Evolutionary conservation across 2,329 filamentous ascomycete species (phyloP), one percentile per base, ranked within the genome.

Genomic region (Claviceps spartinae): DNA sequence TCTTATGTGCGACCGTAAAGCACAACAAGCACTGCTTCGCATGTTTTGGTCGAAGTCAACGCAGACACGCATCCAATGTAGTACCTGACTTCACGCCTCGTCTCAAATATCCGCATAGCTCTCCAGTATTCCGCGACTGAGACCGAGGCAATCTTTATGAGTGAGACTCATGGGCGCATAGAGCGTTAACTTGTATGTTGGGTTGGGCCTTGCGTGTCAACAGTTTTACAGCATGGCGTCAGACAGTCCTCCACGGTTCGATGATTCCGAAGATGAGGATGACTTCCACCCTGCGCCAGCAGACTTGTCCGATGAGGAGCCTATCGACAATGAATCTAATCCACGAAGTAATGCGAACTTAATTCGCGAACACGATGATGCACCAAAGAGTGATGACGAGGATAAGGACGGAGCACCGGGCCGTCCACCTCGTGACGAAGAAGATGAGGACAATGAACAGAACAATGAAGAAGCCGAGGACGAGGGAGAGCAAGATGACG

Each of bases 241-340:
- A 42, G 72, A 69, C 61, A 69, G 74, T 52, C 67, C 62, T 58
- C 67, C 71, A 55, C 72, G 72, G 55, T 76, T 72, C 62, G 74
- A 80, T 61, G 79, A 83, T 55, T 83, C 79, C 54, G 85, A 87
- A 52, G 87, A 93, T 49, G 89, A 94, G 60, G 83, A 86, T 55
- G 85, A 91, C 66, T 95, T 96, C 76, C 95, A 95, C 66, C 90
- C 89, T 49, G 81, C 77, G 48, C 83, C 85, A 20, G 84, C 80
- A 54, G 80, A 88, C 54, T 63, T 80, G 37, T 93, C 86, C 3
- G 87, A 91, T 58, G 82, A 69, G 5, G 68, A 70, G 50, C 63
- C 62, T 22, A 69, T 66, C 38, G 70, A 69, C 3, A 68, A 70
- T 5, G 67, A 68, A 16, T 55, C 20, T 43, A n/a, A 72, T 76